Evolutionary conservation across 2,329 filamentous ascomycete genomes (phyloP).

Genomic region (Orbilia oligospora): DNA sequence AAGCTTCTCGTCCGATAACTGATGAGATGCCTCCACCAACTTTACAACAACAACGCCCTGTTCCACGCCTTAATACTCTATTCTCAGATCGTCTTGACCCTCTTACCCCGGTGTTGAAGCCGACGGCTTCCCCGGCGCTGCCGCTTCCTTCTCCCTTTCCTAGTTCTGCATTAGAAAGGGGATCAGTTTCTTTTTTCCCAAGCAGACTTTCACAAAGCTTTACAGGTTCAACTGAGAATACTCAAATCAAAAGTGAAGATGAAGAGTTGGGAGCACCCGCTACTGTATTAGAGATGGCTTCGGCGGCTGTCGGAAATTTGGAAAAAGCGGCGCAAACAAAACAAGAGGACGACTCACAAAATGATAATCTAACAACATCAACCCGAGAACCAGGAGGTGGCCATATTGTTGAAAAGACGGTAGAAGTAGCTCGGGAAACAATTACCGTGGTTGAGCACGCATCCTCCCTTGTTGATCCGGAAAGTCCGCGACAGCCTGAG

Average conservation of each 20-base stretch:
- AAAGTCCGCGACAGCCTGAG: not conserved
- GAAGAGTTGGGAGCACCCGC: not conserved
- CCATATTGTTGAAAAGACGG: not conserved
- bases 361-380: not conserved
- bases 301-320: constrained; percentile 23
- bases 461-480: constrained; percentile 15
- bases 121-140: constrained; percentile 41
- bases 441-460: constrained; percentile 45
- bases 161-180: constrained; percentile 38
- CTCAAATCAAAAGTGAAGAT: not conserved
- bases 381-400: not conserved
- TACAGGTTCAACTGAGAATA: not conserved
- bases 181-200: constrained; percentile 40
- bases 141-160: constrained; percentile 54
- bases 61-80: constrained; percentile 36
- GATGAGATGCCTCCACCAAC: constrained; percentile 38
- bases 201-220: constrained; percentile 46
- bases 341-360: not conserved
- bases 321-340: not conserved
- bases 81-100: constrained; percentile 27
- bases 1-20: constrained; percentile 12
- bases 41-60: constrained; percentile 8
- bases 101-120: constrained; percentile 43
- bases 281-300: constrained; percentile 1
- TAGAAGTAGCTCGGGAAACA: constrained; percentile 30